Base-by-base conservation (phyloP, 2,329 filamentous ascomycete species). In the Apiospora sp. region DNA sequence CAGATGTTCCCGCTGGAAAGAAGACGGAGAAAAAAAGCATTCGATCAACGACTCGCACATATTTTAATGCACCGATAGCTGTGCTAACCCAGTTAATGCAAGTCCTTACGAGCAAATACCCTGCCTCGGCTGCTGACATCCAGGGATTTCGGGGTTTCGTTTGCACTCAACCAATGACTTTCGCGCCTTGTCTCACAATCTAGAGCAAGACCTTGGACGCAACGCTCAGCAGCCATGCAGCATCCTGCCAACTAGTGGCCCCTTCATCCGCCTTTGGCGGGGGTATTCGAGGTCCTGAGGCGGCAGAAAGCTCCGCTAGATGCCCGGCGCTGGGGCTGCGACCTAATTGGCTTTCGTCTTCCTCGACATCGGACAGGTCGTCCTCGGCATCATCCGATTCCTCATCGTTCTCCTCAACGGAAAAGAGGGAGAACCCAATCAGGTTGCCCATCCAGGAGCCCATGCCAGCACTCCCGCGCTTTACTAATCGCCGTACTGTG, bases 171-270 rank as follows among this genome's bases (percentile, higher is more conserved):
- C 34, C 44, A 49, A 30, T 68, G 34, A 24, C 30, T 64, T 64
- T 12, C 27, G 19, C 58, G 58, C 58, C 58, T 64, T 37, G 30
- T 64, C 19, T 30, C 54, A 22, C 69, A 71, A 72, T 71, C 83
- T 81, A 91, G 74, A 91, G 84, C 76, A 91, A 83, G 64, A 91
- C 88, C 77, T 90, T 91, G 37, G 87, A 87, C 14, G 90, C 91
- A 74, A 93, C 90, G 75, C 87, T 91, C 71, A 93, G 81, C 67
- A 93, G 81, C 91, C 91, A 93, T 22, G 90, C 90, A 37, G 90
- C 91, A 80, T 93, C 91, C 72, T 89, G 86, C 91, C 91, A 92
- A 12, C 87, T 87, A 64, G 58, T 64, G 34, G 34, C 58, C 22
- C 89, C 90, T 61, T 89, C 87, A 70, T 92, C 86, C 12, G 85